Evolutionary conservation across 2,329 filamentous ascomycete genomes (phyloP), one percentile per base, ranked within the genome.

Genomic region (Akanthomyces dipterigenus): DNA sequence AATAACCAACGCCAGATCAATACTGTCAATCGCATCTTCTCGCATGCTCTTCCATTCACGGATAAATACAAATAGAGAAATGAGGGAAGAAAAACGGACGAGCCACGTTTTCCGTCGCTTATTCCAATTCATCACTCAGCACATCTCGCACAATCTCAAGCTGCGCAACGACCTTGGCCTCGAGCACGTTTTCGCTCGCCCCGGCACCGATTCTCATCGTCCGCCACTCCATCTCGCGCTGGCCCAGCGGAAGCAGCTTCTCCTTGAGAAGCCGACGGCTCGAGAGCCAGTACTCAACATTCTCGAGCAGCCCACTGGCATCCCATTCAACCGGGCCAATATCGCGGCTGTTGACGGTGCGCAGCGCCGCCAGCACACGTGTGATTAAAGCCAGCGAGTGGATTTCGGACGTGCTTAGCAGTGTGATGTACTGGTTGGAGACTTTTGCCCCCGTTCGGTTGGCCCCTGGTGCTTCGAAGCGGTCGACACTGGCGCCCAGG

Each of bases 301-400:
- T 91, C 71, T 96, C 93, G 65, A 88, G 82, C 51, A 96, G 82
- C 1, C 80, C 80, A 0, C 81, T 80, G 14, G 83, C 80, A 70
- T 97, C 91, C 87, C 91, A 96, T 57, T 85, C 81, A 7, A 97
- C 80, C 9, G 84, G 79, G 16, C 88, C 84, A 1, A 97, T 87
- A 26, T 91, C 87, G 24, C 88, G 84, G n/a, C 82, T 82, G 55
- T 89, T 90, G 58, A 78, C 85, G 69, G 70, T 82, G 20, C 84
- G 82, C 68, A 91, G 84, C 8, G 82, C 83, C 6, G 83, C 82
- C 4, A 98, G 77, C 7, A 96, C 88, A 50, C 84, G 82, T 0
- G 85, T 87, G 63, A 97, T 82, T 16, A 96, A 82, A 3, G 90
- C 85, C 14, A 96, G 81, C 1, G 87, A 90, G 71, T 96, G 90